phyloP scores from a whole-genome alignment of 495 filamentous ascomycete genomes.

The Cercophora scortea region DNA sequence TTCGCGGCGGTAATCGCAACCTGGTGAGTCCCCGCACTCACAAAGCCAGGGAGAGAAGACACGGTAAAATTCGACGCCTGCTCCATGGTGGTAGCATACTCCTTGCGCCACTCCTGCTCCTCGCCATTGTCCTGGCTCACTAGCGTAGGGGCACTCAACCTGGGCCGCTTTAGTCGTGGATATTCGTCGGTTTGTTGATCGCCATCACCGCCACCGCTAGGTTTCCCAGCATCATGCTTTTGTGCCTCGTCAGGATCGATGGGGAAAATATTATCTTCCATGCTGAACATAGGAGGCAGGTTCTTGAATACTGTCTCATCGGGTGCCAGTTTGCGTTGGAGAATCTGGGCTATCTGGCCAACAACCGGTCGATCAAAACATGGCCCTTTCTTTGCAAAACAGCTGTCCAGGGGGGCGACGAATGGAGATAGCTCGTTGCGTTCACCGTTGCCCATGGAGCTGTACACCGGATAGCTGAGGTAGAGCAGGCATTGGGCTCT shows the following conservation, averaged over 20 bases:
- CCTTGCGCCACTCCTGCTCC: conserved; percentile 20
- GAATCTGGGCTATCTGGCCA: conserved; percentile 30
- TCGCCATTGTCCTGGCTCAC: conserved; percentile 20
- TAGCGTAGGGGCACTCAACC: conserved; percentile 12
- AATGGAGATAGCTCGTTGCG: conserved; percentile 33
- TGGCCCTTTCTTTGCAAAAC: conserved; percentile 35
- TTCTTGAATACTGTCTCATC: conserved; percentile 31
- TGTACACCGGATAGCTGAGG: conserved; percentile 64
- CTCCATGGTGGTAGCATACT: conserved; percentile 40
- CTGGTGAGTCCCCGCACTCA: conserved; percentile 34
- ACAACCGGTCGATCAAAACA: conserved; percentile 36
- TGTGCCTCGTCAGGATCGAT: conserved; percentile 20
- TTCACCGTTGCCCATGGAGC: conserved; percentile 22
- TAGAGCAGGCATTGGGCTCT: conserved; percentile 88
- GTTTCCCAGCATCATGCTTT: not conserved
- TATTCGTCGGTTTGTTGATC: not conserved
- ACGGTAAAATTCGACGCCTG: conserved; percentile 32
- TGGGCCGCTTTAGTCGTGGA: conserved; percentile 17
- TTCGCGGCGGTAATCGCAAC: conserved; percentile 24
- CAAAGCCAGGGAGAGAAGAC: conserved; percentile 32
- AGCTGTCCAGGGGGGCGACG: conserved; percentile 21
- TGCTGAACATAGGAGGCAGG: conserved; percentile 31
- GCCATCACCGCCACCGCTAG: not conserved
- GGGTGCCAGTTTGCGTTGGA: conserved; percentile 30
- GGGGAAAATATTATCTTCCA: conserved; percentile 34